phyloP scores from a whole-genome alignment of 176 grass and related monocot genomes.

The Eleusine indica region DNA sequence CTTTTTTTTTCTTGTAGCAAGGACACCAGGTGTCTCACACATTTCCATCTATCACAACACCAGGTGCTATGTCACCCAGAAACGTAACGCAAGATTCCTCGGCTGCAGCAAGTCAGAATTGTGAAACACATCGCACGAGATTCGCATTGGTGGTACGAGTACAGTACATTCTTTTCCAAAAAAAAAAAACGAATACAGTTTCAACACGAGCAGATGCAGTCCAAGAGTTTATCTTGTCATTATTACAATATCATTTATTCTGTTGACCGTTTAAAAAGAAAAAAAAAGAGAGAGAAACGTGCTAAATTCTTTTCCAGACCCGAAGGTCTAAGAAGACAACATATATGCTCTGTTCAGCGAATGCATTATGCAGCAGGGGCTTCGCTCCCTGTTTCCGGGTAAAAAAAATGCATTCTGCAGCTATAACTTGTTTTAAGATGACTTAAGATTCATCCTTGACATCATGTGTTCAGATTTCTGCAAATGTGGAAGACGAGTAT shows the following conservation, averaged over 20 bases:
- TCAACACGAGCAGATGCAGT: background rate
- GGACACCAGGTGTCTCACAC: too few species aligned
- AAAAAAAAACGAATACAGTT: background rate
- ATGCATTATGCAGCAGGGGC: background rate
- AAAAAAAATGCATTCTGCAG: background rate
- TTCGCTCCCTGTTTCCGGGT: too few species aligned
- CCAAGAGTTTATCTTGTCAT: background rate
- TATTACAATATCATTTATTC: background rate
- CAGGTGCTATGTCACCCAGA: too few species aligned
- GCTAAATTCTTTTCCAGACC: background rate
- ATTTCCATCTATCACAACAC: too few species aligned
- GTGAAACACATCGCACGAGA: background rate
- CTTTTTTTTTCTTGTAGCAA: too few species aligned
- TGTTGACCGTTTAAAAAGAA: background rate
- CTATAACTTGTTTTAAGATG: background rate
- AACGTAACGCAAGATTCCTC: background rate
- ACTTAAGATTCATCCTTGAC: background rate
- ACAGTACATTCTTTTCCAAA: too few species aligned
- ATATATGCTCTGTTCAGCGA: background rate
- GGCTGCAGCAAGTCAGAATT: background rate
- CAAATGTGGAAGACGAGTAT: background rate
- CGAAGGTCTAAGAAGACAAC: background rate
- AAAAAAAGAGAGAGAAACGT: background rate
- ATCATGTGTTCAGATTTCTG: slow-evolving; percentile 13
- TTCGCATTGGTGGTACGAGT: background rate